These are phyloP conservation scores for Solanum chacoense DNA, from an alignment of 305 asterid species.

Conservation along the genomic window DNA sequence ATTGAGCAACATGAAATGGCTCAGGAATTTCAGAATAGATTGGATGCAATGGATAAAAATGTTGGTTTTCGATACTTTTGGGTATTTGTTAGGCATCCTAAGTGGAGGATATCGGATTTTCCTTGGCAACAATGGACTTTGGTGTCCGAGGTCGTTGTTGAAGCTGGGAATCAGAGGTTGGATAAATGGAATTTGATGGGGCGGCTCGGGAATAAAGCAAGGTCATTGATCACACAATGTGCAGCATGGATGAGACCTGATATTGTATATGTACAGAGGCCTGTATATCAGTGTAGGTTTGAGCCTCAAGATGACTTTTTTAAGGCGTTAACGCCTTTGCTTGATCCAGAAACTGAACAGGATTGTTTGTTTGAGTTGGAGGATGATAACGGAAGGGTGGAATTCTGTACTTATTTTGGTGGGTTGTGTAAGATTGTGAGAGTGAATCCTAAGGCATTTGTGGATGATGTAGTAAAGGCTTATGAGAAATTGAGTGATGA, in stretches of 20 bases:
- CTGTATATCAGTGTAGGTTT: slow-evolving; percentile 87
- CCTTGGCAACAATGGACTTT: slow-evolving; percentile 97
- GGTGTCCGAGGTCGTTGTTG: slow-evolving; percentile 72
- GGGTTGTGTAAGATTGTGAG: slow-evolving; percentile 72
- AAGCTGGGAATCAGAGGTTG: slow-evolving; percentile 74
- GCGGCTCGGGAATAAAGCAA: slow-evolving; percentile 63
- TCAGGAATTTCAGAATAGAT: slow-evolving; percentile 43
- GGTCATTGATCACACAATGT: slow-evolving; percentile 67
- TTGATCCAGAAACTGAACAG: slow-evolving; percentile 68
- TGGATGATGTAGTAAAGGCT: slow-evolving; percentile 83
- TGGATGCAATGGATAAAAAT: slow-evolving; percentile 49
- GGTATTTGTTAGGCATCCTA: slow-evolving; percentile 95
- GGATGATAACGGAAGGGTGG: slow-evolving; percentile 59
- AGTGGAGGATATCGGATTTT: slow-evolving; percentile 66
- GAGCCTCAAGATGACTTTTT: slow-evolving; percentile 87
- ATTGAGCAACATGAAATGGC: slow-evolving; percentile 86
- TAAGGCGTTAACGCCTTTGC: slow-evolving; percentile 43
- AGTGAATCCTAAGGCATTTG: slow-evolving; percentile 78
- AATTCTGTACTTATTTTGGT: slow-evolving; percentile 72
- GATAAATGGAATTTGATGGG: slow-evolving; percentile 98
- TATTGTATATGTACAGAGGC: slow-evolving; percentile 74
- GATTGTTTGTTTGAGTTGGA: slow-evolving; percentile 62
- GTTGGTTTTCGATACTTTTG: slow-evolving; percentile 47
- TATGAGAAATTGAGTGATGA: slow-evolving; percentile 68
- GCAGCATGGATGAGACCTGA: slow-evolving; percentile 99